Conservation (phyloP, 805 yeast species). For the Millerozyma acaciae region DNA sequence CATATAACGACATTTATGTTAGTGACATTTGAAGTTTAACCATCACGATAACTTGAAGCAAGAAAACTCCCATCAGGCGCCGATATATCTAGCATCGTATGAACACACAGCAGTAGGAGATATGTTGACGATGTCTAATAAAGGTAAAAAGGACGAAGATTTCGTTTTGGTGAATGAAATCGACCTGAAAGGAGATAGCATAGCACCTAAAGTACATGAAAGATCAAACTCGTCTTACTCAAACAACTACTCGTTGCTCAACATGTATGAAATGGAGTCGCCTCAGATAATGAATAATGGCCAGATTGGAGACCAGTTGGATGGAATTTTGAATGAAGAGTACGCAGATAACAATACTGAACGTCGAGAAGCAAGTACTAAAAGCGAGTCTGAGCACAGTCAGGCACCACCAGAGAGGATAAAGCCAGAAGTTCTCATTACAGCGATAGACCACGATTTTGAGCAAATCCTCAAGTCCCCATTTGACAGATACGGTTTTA, state of each 20-base stretch:
- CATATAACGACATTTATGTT: too few relatives aligned
- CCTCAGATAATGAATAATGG: constrained; percentile 6
- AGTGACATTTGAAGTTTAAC: too few relatives aligned
- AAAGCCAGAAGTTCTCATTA: neutral
- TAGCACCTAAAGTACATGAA: constrained; percentile 2
- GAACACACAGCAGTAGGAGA: neutral
- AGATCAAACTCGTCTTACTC: constrained; percentile 27
- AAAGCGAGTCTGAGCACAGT: too few relatives aligned
- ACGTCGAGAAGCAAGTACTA: neutral
- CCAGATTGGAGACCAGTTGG: neutral
- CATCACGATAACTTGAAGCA: too few relatives aligned
- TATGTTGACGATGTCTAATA: neutral
- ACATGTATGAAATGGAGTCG: constrained; percentile 29
- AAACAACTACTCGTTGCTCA: constrained; percentile 34
- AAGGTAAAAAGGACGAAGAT: constrained; percentile 2
- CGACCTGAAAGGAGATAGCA: neutral
- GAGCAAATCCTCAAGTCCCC: constrained; percentile 14
- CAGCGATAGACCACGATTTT: constrained; percentile 3
- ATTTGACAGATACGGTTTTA: constrained; percentile 83
- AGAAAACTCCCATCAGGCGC: too few relatives aligned
- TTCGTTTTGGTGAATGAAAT: constrained; percentile 1
- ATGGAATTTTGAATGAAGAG: neutral
- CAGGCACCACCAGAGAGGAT: neutral
- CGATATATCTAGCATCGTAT: too few relatives aligned
- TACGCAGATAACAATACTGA: neutral